Evolutionary conservation across 108 stramenopile genomes (phyloP).

Genomic region (Heterococcus sp.): DNA sequence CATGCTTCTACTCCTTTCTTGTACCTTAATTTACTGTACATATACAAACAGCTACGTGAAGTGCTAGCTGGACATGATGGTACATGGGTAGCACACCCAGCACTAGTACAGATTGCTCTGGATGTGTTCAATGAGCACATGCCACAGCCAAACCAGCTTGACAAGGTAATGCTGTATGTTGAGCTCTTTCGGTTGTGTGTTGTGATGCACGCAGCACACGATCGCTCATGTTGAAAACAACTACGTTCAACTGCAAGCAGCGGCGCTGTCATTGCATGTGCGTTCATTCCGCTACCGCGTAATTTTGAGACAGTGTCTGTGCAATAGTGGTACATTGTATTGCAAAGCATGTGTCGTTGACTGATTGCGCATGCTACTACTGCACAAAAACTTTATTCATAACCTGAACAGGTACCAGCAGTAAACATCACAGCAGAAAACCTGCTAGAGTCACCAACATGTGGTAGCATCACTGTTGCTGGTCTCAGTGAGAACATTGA

Average conservation of each 20-base stretch:
- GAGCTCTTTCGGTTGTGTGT: conserved; percentile 24
- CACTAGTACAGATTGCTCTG: conserved; percentile 73
- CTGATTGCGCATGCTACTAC: too few species aligned
- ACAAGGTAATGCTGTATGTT: conserved; percentile 1
- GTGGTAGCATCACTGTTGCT: conserved; percentile 20
- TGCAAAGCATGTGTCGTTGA: too few species aligned
- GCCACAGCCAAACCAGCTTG: conserved; percentile 76
- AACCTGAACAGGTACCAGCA: conserved; percentile 6
- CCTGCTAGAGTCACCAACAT: conserved; percentile 11
- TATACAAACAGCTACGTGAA: conserved; percentile 64
- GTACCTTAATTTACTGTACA: not conserved
- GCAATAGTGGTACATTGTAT: too few species aligned
- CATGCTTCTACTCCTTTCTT: not conserved
- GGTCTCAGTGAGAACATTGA: conserved; percentile 72
- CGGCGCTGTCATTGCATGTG: too few species aligned
- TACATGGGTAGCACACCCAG: conserved; percentile 94
- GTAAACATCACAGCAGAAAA: conserved; percentile 19
- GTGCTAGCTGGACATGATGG: conserved; percentile 86
- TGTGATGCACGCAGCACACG: conserved; percentile 67
- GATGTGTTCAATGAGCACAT: conserved; percentile 83
- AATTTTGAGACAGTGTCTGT: too few species aligned
- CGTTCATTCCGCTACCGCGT: too few species aligned
- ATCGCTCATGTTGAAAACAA: conserved; percentile 59
- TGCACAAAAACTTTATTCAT: too few species aligned
- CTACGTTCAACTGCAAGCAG: conserved; percentile 65